Conservation (phyloP, 495 filamentous ascomycete genomes). For the Parachaetomium inaequale region DNA sequence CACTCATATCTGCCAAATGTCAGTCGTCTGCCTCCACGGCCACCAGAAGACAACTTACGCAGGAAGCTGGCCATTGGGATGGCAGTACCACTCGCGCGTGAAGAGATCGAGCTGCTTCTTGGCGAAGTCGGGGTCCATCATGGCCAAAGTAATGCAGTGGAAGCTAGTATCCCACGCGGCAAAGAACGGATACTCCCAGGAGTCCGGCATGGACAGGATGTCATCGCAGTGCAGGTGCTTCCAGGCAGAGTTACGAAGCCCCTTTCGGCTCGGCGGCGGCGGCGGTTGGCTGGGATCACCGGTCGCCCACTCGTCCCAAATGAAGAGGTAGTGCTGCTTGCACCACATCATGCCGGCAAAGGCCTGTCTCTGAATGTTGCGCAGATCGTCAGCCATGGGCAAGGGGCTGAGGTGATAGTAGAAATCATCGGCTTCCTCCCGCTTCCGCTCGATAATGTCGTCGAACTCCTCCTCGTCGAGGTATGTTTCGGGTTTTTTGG, state of each 20-base stretch:
- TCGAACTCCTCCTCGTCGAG: slow-evolving; percentile 92
- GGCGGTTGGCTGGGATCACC: slow-evolving; percentile 69
- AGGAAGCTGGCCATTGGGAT: slow-evolving; percentile 91
- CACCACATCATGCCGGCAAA: slow-evolving; percentile 97
- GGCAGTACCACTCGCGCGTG: slow-evolving; percentile 98
- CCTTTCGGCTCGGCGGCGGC: slow-evolving; percentile 75
- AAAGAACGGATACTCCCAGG: slow-evolving; percentile 98
- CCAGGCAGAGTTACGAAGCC: slow-evolving; percentile 83
- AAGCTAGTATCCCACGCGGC: slow-evolving; percentile 97
- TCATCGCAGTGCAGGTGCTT: slow-evolving; percentile 92
- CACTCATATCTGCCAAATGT: slow-evolving; percentile 66
- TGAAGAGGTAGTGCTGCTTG: slow-evolving; percentile 94
- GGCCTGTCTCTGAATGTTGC: slow-evolving; percentile 92
- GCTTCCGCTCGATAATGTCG: slow-evolving; percentile 80
- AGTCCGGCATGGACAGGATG: slow-evolving; percentile 94
- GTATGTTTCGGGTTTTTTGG: slow-evolving; percentile 65
- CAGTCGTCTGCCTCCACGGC: not conserved
- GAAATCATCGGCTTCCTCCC: slow-evolving; percentile 89
- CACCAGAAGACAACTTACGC: slow-evolving; percentile 29
- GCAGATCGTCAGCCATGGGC: slow-evolving; percentile 89
- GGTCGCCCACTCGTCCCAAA: slow-evolving; percentile 96
- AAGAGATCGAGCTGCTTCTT: slow-evolving; percentile 96
- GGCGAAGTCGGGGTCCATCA: slow-evolving; percentile 96
- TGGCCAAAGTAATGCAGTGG: slow-evolving; percentile 90
- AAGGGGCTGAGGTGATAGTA: slow-evolving; percentile 90